Evolutionary conservation across 495 filamentous ascomycete genomes (phyloP).

Genomic region (Aspergillus cavernicola): DNA sequence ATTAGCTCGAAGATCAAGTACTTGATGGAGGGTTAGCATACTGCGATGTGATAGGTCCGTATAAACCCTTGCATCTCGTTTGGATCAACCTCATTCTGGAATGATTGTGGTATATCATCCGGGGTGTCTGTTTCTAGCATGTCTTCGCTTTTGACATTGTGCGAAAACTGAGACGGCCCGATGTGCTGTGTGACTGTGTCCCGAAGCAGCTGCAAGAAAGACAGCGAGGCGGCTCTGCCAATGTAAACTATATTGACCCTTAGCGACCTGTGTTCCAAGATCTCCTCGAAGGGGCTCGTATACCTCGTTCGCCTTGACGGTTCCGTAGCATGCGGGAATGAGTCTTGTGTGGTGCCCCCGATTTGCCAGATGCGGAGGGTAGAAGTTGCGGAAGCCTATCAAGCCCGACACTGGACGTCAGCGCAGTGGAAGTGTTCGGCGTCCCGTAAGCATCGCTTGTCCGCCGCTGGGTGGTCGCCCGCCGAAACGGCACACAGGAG

Average conservation of each 20-base stretch:
- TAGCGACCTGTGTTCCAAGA: neutral
- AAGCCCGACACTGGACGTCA: neutral
- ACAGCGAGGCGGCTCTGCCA: slow-evolving; percentile 39
- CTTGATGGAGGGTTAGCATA: too few species aligned
- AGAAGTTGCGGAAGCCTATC: neutral
- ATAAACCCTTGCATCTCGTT: slow-evolving; percentile 26
- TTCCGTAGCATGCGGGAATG: slow-evolving; percentile 39
- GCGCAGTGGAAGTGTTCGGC: neutral
- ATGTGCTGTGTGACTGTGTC: slow-evolving; percentile 42
- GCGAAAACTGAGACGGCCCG: slow-evolving; percentile 40
- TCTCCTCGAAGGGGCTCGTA: neutral
- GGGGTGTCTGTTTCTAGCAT: slow-evolving; percentile 41
- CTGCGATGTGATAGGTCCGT: slow-evolving; percentile 27
- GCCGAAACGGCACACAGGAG: slow-evolving; percentile 26
- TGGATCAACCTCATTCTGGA: slow-evolving; percentile 20
- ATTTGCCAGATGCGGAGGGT: slow-evolving; percentile 16
- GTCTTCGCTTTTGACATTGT: slow-evolving; percentile 37
- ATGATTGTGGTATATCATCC: slow-evolving; percentile 24
- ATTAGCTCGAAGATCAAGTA: neutral
- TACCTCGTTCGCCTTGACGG: slow-evolving; percentile 37
- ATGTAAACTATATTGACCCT: slow-evolving; percentile 30
- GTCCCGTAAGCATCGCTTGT: neutral
- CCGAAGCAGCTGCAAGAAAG: slow-evolving; percentile 40
- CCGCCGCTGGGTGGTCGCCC: neutral
- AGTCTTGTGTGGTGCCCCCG: slow-evolving; percentile 34